Percentiles rank a stretch among this genome's conserved stretches.
Evolutionary conservation across 163 green algal genomes (phyloP).

Genomic region (Scenedesmus sp.): DNA sequence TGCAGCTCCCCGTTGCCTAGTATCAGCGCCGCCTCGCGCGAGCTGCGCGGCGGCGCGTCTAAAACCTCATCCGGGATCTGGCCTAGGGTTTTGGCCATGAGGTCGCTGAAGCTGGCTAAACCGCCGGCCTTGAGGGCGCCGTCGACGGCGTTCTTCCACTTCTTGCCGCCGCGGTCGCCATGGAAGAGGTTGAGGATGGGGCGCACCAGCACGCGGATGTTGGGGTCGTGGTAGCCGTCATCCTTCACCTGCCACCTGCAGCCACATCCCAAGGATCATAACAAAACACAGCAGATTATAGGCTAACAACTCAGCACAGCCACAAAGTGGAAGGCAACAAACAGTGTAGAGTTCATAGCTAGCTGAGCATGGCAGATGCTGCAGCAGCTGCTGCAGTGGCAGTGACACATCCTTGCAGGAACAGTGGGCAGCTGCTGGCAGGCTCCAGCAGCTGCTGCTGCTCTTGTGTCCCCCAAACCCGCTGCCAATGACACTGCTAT

Average conservation of each 20-base stretch:
- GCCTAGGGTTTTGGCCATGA: conserved; percentile 71
- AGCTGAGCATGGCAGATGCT: too few relatives aligned
- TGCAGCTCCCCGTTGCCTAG: background rate
- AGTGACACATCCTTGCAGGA: background rate
- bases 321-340: too few relatives aligned
- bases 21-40: conserved; percentile 1
- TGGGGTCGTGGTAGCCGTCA: conserved; percentile 72
- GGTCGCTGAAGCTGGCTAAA: conserved; percentile 57
- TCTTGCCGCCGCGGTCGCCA: conserved; percentile 73
- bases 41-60: conserved; percentile 64
- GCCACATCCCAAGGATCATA: background rate
- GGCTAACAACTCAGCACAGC: too few relatives aligned
- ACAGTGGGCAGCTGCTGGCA: background rate
- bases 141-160: conserved; percentile 77
- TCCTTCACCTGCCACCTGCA: conserved; percentile 63
- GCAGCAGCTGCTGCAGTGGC: too few relatives aligned
- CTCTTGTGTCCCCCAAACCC: background rate
- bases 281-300: background rate
- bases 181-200: conserved; percentile 91
- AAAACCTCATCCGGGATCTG: conserved; percentile 68
- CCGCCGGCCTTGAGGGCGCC: conserved; percentile 45
- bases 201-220: conserved; percentile 80
- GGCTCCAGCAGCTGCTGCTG: too few relatives aligned
- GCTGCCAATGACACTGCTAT: background rate
- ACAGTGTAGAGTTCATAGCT: too few relatives aligned